Conservation (phyloP, 2,329 filamentous ascomycete species). For the Fusarium pilosicola region DNA sequence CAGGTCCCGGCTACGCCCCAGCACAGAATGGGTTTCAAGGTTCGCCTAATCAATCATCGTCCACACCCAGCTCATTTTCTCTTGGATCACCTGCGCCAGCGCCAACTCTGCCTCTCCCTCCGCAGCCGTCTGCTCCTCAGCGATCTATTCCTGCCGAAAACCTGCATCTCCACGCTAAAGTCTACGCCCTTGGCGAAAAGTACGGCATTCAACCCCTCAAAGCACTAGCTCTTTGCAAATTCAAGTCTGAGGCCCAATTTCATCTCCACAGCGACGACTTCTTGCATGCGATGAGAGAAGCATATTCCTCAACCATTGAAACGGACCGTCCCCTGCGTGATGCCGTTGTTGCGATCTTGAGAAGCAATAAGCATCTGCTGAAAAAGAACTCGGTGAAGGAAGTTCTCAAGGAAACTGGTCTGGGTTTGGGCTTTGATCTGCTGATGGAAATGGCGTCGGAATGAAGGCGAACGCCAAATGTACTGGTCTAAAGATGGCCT, state of each 20-base stretch:
- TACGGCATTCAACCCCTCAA: not conserved
- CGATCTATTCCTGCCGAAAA: fast-evolving
- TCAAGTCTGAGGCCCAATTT: fast-evolving
- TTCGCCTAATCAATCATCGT: fast-evolving
- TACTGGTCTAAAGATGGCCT: not conserved
- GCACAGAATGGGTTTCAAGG: fast-evolving
- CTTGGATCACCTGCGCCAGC: not conserved
- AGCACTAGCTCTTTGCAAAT: fast-evolving
- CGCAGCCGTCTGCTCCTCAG: not conserved
- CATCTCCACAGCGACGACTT: not conserved
- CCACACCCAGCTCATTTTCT: fast-evolving
- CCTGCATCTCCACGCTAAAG: not conserved
- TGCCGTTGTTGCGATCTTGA: not conserved
- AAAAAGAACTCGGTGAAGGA: not conserved
- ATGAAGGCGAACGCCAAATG: not conserved
- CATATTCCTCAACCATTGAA: not conserved
- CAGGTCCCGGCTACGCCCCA: fast-evolving
- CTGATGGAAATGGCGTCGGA: not conserved
- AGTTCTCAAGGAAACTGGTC: fast-evolving
- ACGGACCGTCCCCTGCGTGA: not conserved
- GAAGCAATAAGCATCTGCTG: fast-evolving
- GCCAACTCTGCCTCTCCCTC: not conserved
- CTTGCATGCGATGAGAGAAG: fast-evolving
- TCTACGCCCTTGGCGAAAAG: not conserved
- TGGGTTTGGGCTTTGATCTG: not conserved